phyloP scores from a whole-genome alignment of 345 rosid species.

The Rhizophora apiculata region DNA sequence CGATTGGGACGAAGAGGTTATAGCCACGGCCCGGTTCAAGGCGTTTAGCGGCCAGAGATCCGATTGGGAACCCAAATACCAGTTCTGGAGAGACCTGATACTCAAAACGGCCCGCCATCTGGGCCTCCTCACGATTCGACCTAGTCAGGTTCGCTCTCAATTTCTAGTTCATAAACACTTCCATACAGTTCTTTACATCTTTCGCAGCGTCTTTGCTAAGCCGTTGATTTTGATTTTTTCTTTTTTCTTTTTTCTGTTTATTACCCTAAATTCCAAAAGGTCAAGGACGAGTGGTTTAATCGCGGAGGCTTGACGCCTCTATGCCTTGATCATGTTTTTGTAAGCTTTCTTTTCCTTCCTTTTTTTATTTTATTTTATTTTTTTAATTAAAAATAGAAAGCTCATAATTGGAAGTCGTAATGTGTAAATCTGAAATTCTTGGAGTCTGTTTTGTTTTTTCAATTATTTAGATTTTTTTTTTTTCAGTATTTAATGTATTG shows the following conservation, averaged over 20 bases:
- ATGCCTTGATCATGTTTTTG: conserved; percentile 80
- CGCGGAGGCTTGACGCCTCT: conserved; percentile 76
- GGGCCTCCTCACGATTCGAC: conserved; percentile 42
- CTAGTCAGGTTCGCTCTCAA: conserved; percentile 52
- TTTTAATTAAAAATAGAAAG: not conserved
- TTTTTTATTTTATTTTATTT: not conserved
- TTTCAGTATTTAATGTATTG: conserved; percentile 66
- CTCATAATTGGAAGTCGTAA: too few species aligned
- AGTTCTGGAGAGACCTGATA: conserved; percentile 77
- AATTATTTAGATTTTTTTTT: conserved; percentile 16
- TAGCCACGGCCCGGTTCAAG: conserved; percentile 74
- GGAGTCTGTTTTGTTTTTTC: too few species aligned
- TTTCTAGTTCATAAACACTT: not conserved
- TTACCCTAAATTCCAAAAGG: conserved; percentile 28
- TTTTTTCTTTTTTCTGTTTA: not conserved
- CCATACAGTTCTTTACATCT: not conserved
- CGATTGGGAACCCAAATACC: conserved; percentile 76
- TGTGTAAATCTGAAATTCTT: too few species aligned
- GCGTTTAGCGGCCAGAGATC: conserved; percentile 88
- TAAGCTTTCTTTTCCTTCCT: conserved; percentile 26
- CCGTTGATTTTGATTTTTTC: conserved; percentile 8
- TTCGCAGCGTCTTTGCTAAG: not conserved
- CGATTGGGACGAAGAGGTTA: conserved; percentile 79
- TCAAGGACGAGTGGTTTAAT: conserved; percentile 65
- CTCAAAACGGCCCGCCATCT: conserved; percentile 53